Percentiles rank a stretch among this genome's conserved stretches.
Conservation (phyloP, 257 asterid species). For the Nicotiana paniculata region DNA sequence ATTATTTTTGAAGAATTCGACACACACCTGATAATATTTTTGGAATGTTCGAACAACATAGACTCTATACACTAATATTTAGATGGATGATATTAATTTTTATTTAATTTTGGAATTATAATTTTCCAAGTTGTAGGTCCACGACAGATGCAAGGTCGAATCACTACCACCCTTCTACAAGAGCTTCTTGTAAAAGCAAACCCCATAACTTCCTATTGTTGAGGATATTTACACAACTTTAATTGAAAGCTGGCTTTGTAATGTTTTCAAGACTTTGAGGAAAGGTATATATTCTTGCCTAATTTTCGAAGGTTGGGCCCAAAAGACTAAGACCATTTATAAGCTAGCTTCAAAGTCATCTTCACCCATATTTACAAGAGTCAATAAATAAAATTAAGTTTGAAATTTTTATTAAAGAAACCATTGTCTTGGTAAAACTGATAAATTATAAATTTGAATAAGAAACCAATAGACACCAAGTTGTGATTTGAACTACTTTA, state of each 20-base stretch:
- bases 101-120: too few species aligned
- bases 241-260: neutral
- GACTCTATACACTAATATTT: neutral
- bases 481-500: too few species aligned
- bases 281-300: slow-evolving; percentile 1
- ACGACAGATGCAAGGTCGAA: neutral
- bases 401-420: too few species aligned
- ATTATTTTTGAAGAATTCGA: too few species aligned
- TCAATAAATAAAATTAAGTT: neutral
- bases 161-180: neutral
- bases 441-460: too few species aligned
- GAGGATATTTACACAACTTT: neutral
- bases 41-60: too few species aligned
- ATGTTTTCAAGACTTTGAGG: neutral
- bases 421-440: too few species aligned
- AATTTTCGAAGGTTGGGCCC: neutral
- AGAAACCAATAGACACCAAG: too few species aligned
- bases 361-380: neutral
- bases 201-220: neutral
- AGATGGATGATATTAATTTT: neutral
- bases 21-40: too few species aligned
- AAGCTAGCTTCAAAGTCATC: neutral
- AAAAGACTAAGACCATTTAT: neutral
- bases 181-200: neutral
- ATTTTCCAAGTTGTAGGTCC: neutral